Evolutionary conservation across 768 basidiomycete genomes (phyloP).

Genomic region (Pleurotus salmoneostramineus): DNA sequence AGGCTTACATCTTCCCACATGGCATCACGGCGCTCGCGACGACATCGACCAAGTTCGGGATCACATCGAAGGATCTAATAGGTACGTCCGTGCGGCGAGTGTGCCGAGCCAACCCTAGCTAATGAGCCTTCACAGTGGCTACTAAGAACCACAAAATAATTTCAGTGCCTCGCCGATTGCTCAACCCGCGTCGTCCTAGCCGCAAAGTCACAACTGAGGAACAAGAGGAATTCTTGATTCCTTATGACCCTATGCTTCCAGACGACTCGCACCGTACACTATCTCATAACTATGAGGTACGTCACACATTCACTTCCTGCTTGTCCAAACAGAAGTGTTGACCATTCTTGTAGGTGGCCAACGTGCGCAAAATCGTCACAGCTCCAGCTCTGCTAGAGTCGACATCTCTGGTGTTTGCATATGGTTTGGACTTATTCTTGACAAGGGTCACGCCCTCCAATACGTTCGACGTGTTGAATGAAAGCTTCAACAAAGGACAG

Average conservation of each 20-base stretch:
- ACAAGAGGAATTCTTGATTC: conserved; percentile 78
- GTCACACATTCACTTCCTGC: neutral
- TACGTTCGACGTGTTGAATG: conserved; percentile 89
- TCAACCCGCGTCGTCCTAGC: conserved; percentile 83
- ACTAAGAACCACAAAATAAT: conserved; percentile 72
- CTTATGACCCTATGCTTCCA: conserved; percentile 78
- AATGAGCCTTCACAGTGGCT: conserved; percentile 51
- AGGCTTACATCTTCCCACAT: conserved; percentile 67
- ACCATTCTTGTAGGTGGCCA: conserved; percentile 52
- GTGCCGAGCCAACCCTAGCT: neutral
- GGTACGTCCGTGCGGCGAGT: conserved; percentile 41
- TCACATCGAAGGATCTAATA: conserved; percentile 82
- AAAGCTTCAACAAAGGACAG: conserved; percentile 92
- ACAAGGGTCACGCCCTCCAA: conserved; percentile 82
- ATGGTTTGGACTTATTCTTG: conserved; percentile 87
- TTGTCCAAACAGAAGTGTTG: neutral
- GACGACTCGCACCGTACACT: conserved; percentile 59
- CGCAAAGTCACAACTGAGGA: conserved; percentile 74
- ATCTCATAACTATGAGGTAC: conserved; percentile 46
- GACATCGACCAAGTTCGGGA: conserved; percentile 86
- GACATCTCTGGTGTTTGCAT: conserved; percentile 82
- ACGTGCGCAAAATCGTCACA: conserved; percentile 65
- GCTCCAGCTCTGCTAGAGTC: conserved; percentile 88
- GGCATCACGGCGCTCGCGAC: conserved; percentile 66
- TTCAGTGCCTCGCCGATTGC: conserved; percentile 62